phyloP scores from a whole-genome alignment of 106 monocot genomes.

The Dactylorhiza incarnata region DNA sequence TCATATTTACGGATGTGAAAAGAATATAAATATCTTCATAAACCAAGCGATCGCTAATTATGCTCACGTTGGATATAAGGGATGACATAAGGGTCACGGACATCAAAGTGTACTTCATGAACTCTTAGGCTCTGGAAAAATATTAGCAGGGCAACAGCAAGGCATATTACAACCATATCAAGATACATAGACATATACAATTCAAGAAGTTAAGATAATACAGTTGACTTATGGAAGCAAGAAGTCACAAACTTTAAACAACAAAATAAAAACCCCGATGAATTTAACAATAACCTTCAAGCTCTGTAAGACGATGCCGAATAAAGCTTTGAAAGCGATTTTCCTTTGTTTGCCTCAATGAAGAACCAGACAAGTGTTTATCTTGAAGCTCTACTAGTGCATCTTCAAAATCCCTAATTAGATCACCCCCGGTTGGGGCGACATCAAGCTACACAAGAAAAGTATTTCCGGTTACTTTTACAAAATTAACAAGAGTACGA shows the following conservation, averaged over 20 bases:
- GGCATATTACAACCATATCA: neutral
- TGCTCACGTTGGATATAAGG: no score
- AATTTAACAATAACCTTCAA: constrained; percentile 62
- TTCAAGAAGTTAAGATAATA: neutral
- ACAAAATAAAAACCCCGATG: neutral
- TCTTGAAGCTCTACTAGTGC: constrained; percentile 49
- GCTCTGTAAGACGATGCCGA: constrained; percentile 68
- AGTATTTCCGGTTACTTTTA: neutral
- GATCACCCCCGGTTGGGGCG: constrained; percentile 15
- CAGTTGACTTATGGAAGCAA: neutral
- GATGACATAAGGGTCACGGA: no score
- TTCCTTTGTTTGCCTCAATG: constrained; percentile 47
- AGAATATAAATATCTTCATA: no score
- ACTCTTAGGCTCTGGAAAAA: no score
- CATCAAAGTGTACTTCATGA: no score
- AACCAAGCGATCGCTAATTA: no score
- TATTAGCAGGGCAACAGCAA: neutral
- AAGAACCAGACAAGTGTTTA: constrained; percentile 40
- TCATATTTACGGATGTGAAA: neutral
- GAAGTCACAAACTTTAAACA: neutral
- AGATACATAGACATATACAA: neutral
- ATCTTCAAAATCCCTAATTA: constrained; percentile 64
- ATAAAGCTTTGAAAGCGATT: constrained; percentile 58
- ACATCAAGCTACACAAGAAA: constrained; percentile 20
- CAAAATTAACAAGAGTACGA: neutral